Evolutionary conservation across 2,329 filamentous ascomycete genomes (phyloP), one percentile per base, ranked within the genome.

Genomic region (Fusarium vanettenii): DNA sequence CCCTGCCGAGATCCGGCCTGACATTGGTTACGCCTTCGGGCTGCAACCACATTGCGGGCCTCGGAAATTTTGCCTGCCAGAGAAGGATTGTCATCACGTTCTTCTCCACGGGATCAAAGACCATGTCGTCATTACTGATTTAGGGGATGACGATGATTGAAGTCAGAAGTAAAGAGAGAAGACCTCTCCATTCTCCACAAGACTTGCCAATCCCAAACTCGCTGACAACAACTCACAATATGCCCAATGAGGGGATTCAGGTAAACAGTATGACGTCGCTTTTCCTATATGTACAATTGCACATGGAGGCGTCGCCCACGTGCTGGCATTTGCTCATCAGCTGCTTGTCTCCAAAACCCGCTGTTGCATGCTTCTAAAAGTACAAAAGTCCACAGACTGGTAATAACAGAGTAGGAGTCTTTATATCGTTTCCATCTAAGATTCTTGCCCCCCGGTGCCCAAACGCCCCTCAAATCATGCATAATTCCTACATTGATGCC

Each of bases 381-480:
- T 79, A 79, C 77, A 79, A 73, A 67, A 39, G 59, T 72, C 69
- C 71, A 69, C 67, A 76, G 70, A 66, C 57, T 78, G 70, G 64
- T 67, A 79, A 77, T 67, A 79, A 77, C 70, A 75, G 77, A 79
- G 77, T 79, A 70, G 77, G 76, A 77, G 77, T 79, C 76, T 79
- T 79, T 76, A 73, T 78, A 69, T 79, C 74, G 64, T 79, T 78
- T 75, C 72, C 77, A 77, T 79, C 77, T 79, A 79, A 61, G 66
- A 76, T 72, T 79, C 76, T 79, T 71, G 45, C 68, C 76, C 70
- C 27, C 48, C 48, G 35, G 60, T 79, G 73, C 74, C 77, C 71
- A 73, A 79, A 79, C 77, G 77, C 77, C 77, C 64, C 56, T 72
- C 77, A 69, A 76, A 76, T 56, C 66, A 76, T 71, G 74, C 45